Evolutionary conservation across 192 early-diverging fungal species (phyloP).

Genomic region (Rhizoclosmatium globosum): DNA sequence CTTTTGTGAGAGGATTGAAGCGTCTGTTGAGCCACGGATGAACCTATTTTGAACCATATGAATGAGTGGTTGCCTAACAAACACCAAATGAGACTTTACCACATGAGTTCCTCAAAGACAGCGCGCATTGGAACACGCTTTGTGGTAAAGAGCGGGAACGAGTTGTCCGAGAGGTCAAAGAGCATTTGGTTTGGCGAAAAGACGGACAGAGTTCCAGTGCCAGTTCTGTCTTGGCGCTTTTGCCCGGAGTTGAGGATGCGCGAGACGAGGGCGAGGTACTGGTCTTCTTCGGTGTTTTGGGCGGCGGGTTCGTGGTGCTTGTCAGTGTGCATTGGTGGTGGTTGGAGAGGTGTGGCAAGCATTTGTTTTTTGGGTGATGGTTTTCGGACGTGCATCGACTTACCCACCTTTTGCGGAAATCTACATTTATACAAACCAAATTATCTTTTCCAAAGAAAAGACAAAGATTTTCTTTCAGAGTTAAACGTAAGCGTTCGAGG

Average conservation of each 20-base stretch:
- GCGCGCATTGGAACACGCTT: conserved; percentile 93
- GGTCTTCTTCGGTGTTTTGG: conserved; percentile 4
- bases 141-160: conserved; percentile 91
- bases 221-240: conserved; percentile 75
- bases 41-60: conserved; percentile 53
- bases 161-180: conserved; percentile 77
- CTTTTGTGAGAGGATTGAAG: conserved; percentile 75
- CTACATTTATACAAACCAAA: too few relatives aligned
- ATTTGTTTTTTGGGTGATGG: too few relatives aligned
- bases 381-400: background rate
- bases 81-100: conserved; percentile 45
- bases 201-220: conserved; percentile 71
- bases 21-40: conserved; percentile 88
- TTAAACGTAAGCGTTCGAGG: too few relatives aligned
- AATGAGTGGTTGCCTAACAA: background rate
- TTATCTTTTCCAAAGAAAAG: too few relatives aligned
- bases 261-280: conserved; percentile 69
- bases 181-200: conserved; percentile 87
- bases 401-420: background rate
- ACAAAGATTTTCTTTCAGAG: too few relatives aligned
- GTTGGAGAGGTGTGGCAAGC: too few relatives aligned
- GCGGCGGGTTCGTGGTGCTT: too few relatives aligned
- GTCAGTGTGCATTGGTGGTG: too few relatives aligned
- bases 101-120: conserved; percentile 93
- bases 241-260: conserved; percentile 78